A percentile compares a stretch with the other conserved stretches of the same genome.
These are phyloP conservation scores for Polytrichum formosum DNA, from an alignment of 225 moss, liverwort and hornwort genomes.

Conservation along the genomic window DNA sequence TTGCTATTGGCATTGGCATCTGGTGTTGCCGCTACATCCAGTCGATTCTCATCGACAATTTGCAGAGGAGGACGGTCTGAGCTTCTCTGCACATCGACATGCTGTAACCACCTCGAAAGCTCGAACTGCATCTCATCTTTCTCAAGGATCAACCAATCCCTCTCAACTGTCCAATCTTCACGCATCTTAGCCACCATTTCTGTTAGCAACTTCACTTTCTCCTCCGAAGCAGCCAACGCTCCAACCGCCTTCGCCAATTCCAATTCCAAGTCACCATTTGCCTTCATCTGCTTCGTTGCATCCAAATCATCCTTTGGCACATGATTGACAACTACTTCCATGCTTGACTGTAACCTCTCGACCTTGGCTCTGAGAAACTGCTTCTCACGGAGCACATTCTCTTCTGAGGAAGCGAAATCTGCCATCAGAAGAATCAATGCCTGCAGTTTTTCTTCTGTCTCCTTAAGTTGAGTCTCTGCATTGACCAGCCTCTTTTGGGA, in stretches of 20 bases:
- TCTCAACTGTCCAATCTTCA: constrained; percentile 1
- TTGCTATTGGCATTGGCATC: not conserved
- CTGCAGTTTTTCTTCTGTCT: constrained; percentile 26
- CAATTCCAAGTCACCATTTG: constrained; percentile 13
- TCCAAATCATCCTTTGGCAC: not conserved
- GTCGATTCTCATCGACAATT: constrained; percentile 23
- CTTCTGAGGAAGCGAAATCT: constrained; percentile 19
- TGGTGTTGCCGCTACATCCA: constrained; percentile 9
- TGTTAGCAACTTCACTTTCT: constrained; percentile 17
- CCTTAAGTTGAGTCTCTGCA: constrained; percentile 20
- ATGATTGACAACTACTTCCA: not conserved
- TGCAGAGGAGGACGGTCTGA: constrained; percentile 27
- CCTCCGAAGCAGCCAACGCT: constrained; percentile 17
- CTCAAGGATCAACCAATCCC: not conserved
- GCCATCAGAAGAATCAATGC: constrained; percentile 25
- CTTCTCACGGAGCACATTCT: constrained; percentile 16
- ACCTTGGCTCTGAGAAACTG: constrained; percentile 2
- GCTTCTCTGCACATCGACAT: constrained; percentile 21
- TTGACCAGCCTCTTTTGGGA: constrained; percentile 19
- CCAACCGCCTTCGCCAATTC: constrained; percentile 12
- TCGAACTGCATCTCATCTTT: constrained; percentile 19
- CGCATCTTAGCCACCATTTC: constrained; percentile 17
- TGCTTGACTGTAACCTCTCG: not conserved
- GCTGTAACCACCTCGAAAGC: constrained; percentile 15
- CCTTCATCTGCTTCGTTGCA: not conserved